These are phyloP conservation scores for Amanita polypyramis DNA, from an alignment of 768 basidiomycete species.

Conservation along the genomic window DNA sequence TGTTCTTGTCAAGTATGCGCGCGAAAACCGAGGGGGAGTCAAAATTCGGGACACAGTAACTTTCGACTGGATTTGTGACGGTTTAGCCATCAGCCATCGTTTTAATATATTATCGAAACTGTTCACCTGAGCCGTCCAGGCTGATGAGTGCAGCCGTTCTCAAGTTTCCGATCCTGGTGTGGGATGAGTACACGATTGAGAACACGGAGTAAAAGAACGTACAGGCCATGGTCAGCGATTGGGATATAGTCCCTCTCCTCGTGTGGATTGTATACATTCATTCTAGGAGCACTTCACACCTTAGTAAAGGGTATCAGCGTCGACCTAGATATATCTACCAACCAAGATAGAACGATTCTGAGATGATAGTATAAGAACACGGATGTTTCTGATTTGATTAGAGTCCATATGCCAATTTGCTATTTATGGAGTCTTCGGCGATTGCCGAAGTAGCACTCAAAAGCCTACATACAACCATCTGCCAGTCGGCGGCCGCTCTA, in stretches of 20 bases:
- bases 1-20: constrained; percentile 79
- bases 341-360: neutral
- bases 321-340: neutral
- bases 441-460: no score
- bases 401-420: neutral
- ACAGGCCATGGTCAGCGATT: constrained; percentile 77
- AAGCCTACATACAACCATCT: no score
- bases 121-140: constrained; percentile 69
- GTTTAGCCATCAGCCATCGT: neutral
- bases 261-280: constrained; percentile 46
- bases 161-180: constrained; percentile 67
- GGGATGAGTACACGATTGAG: neutral
- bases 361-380: neutral
- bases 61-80: constrained; percentile 54
- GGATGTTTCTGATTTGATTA: neutral
- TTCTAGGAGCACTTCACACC: constrained; percentile 19
- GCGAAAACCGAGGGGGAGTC: constrained; percentile 92
- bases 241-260: constrained; percentile 58
- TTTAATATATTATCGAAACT: neutral
- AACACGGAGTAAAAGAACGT: constrained; percentile 16
- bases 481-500: no score
- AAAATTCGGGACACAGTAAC: constrained; percentile 88
- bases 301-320: neutral
- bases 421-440: no score
- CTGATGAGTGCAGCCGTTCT: constrained; percentile 78